Conservation (phyloP, 306 rosid genomes). For the Fragaria nilgerrensis region DNA sequence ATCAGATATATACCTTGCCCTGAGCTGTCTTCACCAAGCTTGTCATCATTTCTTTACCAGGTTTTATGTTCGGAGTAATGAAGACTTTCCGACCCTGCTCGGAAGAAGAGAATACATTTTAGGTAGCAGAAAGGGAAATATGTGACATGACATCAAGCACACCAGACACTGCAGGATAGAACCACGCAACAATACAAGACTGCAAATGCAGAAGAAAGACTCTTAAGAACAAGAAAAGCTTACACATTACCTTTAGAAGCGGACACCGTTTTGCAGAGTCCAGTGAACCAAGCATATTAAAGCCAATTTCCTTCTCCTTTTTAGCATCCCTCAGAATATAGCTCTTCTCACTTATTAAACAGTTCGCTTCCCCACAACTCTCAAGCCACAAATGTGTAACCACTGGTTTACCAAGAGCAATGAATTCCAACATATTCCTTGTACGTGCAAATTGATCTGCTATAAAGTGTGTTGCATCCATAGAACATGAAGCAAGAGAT, state of each 20-base stretch:
- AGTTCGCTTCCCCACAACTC: slow-evolving; percentile 88
- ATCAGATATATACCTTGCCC: slow-evolving; percentile 58
- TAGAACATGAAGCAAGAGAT: slow-evolving; percentile 57
- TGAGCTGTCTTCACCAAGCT: slow-evolving; percentile 67
- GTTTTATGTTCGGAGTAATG: slow-evolving; percentile 74
- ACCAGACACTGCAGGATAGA: not conserved
- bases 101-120: slow-evolving; percentile 15
- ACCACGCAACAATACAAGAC: not conserved
- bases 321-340: slow-evolving; percentile 77
- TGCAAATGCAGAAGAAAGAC: slow-evolving; percentile 9
- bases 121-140: slow-evolving; percentile 14
- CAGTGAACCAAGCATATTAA: slow-evolving; percentile 78
- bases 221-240: slow-evolving; percentile 12
- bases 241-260: slow-evolving; percentile 53
- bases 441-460: slow-evolving; percentile 86
- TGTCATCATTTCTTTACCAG: slow-evolving; percentile 72
- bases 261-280: slow-evolving; percentile 66
- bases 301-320: slow-evolving; percentile 90
- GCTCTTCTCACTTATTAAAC: slow-evolving; percentile 82
- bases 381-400: slow-evolving; percentile 91
- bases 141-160: slow-evolving; percentile 4
- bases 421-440: slow-evolving; percentile 86
- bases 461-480: slow-evolving; percentile 87
- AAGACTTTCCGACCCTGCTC: slow-evolving; percentile 73
- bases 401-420: slow-evolving; percentile 86